Evolutionary conservation across 345 rosid genomes (phyloP).

Genomic region (Erysimum cheiranthoides): DNA sequence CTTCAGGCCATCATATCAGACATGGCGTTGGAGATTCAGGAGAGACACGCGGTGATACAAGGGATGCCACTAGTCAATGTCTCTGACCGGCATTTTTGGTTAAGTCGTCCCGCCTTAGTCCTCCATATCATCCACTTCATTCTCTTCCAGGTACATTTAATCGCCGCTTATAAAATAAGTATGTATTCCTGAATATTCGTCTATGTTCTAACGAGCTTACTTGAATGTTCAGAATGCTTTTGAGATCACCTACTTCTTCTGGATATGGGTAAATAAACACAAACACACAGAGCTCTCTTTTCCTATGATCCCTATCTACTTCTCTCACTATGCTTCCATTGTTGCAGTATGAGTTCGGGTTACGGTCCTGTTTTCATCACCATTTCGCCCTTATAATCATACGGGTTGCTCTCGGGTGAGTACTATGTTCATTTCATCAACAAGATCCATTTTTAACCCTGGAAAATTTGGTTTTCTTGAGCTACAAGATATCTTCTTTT

Average conservation of each 20-base stretch:
- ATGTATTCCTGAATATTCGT: not conserved
- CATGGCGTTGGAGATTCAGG: conserved; percentile 92
- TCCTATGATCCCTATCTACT: not conserved
- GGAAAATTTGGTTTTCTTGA: not conserved
- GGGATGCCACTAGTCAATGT: conserved; percentile 97
- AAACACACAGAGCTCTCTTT: not conserved
- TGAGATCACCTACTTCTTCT: conserved; percentile 92
- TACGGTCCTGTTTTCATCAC: conserved; percentile 80
- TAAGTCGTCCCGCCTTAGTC: conserved; percentile 71
- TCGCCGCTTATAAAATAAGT: not conserved
- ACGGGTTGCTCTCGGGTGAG: conserved; percentile 78
- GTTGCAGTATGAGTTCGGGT: conserved; percentile 90
- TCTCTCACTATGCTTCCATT: conserved; percentile 26
- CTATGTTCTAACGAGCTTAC: conserved; percentile 28
- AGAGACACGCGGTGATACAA: conserved; percentile 89
- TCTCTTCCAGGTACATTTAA: conserved; percentile 74
- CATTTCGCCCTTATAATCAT: conserved; percentile 48
- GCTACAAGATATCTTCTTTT: not conserved
- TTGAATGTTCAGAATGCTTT: conserved; percentile 77
- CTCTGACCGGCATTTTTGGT: conserved; percentile 88
- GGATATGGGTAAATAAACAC: conserved; percentile 75
- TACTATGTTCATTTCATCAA: not conserved
- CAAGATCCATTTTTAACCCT: too few relatives aligned
- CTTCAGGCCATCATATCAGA: conserved; percentile 81
- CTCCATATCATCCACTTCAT: conserved; percentile 87